Percentiles rank a stretch among this genome's conserved stretches.
phyloP scores from a whole-genome alignment of 768 basidiomycete species.

The Lactarius sanguifluus region DNA sequence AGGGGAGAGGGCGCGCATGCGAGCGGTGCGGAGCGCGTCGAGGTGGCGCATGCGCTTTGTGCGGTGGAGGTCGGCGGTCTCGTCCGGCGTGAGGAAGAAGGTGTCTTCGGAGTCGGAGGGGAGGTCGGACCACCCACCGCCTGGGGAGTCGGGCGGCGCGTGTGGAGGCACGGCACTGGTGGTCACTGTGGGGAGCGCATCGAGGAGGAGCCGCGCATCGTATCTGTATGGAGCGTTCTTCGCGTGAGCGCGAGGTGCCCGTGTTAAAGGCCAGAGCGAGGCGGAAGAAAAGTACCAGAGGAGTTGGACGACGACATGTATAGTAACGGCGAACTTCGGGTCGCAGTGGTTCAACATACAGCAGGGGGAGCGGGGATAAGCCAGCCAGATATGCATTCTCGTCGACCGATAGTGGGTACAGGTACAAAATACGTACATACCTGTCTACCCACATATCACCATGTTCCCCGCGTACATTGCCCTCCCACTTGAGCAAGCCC shows the following conservation, averaged over 20 bases:
- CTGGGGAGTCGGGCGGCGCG: conserved; percentile 46
- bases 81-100: conserved; percentile 71
- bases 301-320: neutral
- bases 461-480: conserved; percentile 6
- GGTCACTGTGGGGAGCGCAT: conserved; percentile 41
- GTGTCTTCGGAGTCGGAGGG: conserved; percentile 85
- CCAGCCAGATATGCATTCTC: neutral
- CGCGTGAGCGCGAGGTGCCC: conserved; percentile 2
- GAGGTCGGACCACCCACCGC: conserved; percentile 79
- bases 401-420: neutral
- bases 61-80: conserved; percentile 62
- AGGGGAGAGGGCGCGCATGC: conserved; percentile 57
- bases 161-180: conserved; percentile 20
- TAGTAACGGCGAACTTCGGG: neutral
- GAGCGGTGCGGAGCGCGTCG: conserved; percentile 58
- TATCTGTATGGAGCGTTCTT: conserved; percentile 50
- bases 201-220: conserved; percentile 74
- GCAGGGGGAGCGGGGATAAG: neutral
- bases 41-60: conserved; percentile 66
- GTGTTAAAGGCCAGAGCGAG: conserved; percentile 29
- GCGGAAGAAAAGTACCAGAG: conserved; percentile 4
- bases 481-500: conserved; percentile 37
- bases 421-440: conserved; percentile 51
- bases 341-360: neutral
- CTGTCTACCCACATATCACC: conserved; percentile 72